Conservation (phyloP, 2,329 filamentous ascomycete genomes). For the Fusarium austroafricanum region DNA sequence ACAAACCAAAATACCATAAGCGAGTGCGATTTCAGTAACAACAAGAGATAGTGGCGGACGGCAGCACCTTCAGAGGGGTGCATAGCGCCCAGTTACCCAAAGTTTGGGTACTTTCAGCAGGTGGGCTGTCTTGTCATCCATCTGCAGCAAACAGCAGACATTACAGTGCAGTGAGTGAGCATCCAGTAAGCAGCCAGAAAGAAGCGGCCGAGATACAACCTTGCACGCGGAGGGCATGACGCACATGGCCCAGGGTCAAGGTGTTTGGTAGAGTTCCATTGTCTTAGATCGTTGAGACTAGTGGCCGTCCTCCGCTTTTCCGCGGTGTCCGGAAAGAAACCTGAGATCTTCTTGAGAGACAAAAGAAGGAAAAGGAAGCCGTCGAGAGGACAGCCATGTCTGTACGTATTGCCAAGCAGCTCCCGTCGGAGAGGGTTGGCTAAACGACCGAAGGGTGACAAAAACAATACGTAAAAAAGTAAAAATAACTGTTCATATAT, state of each 20-base stretch:
- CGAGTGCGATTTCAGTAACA: constrained; percentile 4
- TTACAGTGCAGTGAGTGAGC: background rate
- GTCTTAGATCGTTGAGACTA: constrained; percentile 29
- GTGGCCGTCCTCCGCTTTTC: constrained; percentile 24
- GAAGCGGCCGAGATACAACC: constrained; percentile 30
- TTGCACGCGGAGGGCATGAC: constrained; percentile 28
- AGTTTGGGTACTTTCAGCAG: constrained; percentile 10
- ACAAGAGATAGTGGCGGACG: constrained; percentile 31
- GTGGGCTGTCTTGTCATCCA: constrained; percentile 11
- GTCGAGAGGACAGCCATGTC: background rate
- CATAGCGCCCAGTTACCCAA: constrained; percentile 5
- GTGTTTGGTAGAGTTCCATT: constrained; percentile 3
- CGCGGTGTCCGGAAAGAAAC: constrained; percentile 10
- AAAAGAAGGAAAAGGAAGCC: constrained; percentile 11
- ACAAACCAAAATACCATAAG: constrained; percentile 5
- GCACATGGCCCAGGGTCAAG: constrained; percentile 36
- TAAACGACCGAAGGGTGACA: constrained; percentile 36
- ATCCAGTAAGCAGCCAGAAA: constrained; percentile 11
- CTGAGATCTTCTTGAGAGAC: constrained; percentile 15
- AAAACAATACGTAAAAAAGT: constrained; percentile 41
- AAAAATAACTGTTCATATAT: constrained; percentile 48
- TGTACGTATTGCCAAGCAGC: constrained; percentile 19
- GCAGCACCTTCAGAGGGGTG: constrained; percentile 24
- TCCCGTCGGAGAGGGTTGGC: constrained; percentile 20
- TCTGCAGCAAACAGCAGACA: constrained; percentile 25